Percentiles rank a stretch among this genome's conserved stretches.
Conservation (phyloP, 2,329 filamentous ascomycete genomes). For the Myrmaecium sp. region DNA sequence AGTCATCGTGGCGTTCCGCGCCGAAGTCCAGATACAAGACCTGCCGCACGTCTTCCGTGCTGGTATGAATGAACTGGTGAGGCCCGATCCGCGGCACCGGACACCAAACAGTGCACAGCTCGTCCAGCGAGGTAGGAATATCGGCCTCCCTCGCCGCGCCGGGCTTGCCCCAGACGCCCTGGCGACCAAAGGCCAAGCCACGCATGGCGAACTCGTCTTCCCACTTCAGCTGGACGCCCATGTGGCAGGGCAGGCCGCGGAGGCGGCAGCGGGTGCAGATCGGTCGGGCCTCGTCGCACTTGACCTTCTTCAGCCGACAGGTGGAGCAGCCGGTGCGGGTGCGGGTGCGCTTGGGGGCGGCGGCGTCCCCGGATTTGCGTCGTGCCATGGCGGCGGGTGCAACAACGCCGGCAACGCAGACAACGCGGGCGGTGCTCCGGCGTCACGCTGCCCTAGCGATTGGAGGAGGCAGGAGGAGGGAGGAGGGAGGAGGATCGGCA, state of each 20-base stretch:
- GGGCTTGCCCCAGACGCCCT: conserved; percentile 22
- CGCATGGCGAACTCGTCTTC: conserved; percentile 23
- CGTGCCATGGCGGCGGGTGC: conserved; percentile 8
- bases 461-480: too few relatives aligned
- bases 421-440: too few relatives aligned
- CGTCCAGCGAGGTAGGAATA: conserved; percentile 5
- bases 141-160: conserved; percentile 4
- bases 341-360: conserved; percentile 9
- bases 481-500: too few relatives aligned
- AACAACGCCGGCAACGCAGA: too few relatives aligned
- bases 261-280: conserved; percentile 20
- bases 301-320: conserved; percentile 24
- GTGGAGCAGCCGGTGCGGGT: conserved; percentile 24
- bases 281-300: conserved; percentile 23
- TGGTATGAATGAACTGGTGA: conserved; percentile 9
- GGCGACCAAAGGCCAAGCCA: conserved; percentile 25
- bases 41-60: conserved; percentile 5
- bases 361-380: conserved; percentile 6
- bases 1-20: too few relatives aligned
- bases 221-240: conserved; percentile 11
- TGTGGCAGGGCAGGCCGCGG: conserved; percentile 19
- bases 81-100: conserved; percentile 8
- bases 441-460: too few relatives aligned
- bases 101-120: conserved; percentile 7
- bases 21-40: too few relatives aligned